Evolutionary conservation across 257 asterid species (phyloP), one percentile per base, ranked within the genome.

Genomic region (Petunia axillaris): DNA sequence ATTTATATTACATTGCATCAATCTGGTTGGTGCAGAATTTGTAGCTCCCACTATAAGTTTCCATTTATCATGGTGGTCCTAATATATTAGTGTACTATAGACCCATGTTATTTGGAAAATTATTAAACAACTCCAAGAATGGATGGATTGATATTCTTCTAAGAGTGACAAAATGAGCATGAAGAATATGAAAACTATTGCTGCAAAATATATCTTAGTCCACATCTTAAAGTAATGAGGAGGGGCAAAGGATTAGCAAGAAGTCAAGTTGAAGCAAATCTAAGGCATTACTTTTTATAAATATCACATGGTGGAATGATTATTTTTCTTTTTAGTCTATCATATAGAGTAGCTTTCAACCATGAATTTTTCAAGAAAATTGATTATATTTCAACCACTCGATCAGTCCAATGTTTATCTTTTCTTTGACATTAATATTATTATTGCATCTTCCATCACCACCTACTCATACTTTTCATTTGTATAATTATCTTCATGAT

Each of bases 51-150:
- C 11, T 38, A 25, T 25, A n/a, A 13, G 8, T 68, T 68, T 68
- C 57, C 39, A 43, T 10, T 68, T 67, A 68, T 0, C 16, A 25
- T 25, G 44, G 77, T 71, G 77, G 77, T 25, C 77, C 76, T 70
- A 65, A 65, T 14, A 46, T 48, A 37, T 48, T 46, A 25, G 1
- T 6, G 16, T 59, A 5, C 64, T 59, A 38, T 7, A 59, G 13
- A 59, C 7, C 11, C 64, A 10, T 5, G 5, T n/a, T 59, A 9
- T 53, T 10, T 53, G 9, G 15, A 9, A 53, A 50, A 50, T 50
- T 6, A 50, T 50, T 50, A 8, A 8, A 50, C 13, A 50, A 9
- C 1, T 4, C 55, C 4, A 52, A 52, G 4, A 52, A 52, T 52
- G 4, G 13, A 50, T 50, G 10, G 13, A 50, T 50, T 50, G 55